phyloP scores from a whole-genome alignment of 148 eudicot genomes.

The Rhododendron henanense region DNA sequence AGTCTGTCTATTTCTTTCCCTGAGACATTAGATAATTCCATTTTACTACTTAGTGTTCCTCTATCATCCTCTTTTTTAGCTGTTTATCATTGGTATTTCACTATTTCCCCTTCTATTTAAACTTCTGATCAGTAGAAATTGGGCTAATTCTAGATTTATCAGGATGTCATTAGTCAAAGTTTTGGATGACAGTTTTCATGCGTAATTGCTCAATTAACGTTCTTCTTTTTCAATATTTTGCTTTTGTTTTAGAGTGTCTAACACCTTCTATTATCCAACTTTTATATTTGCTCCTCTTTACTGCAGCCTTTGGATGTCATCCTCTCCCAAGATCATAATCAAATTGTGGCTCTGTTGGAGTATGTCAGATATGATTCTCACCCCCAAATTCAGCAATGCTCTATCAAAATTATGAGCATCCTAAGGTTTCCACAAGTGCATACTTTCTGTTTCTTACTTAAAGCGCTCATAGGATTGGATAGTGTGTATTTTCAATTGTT shows the following conservation, averaged over 20 bases:
- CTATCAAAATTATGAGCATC: constrained; percentile 81
- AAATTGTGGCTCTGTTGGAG: constrained; percentile 79
- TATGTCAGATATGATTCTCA: constrained; percentile 92
- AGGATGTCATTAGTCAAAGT: not conserved
- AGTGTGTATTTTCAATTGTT: not conserved
- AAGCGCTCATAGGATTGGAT: not conserved
- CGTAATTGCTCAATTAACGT: not conserved
- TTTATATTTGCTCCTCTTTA: not conserved
- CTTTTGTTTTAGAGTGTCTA: not conserved
- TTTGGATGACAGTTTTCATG: not conserved
- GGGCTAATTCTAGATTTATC: not conserved
- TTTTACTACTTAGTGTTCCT: not conserved
- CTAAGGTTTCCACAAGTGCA: constrained; percentile 51
- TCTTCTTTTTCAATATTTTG: not conserved
- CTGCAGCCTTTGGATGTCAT: constrained; percentile 85
- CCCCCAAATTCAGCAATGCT: constrained; percentile 77
- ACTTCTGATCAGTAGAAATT: not conserved
- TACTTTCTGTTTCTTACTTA: not conserved
- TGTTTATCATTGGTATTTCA: not conserved
- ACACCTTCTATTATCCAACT: not conserved
- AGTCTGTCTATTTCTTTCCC: not conserved
- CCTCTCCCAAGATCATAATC: constrained; percentile 93
- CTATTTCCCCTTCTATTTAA: not conserved
- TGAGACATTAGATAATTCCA: not conserved
- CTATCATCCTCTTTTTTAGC: not conserved